Conservation (phyloP, 495 filamentous ascomycete species). For the Usnea hakonensis region DNA sequence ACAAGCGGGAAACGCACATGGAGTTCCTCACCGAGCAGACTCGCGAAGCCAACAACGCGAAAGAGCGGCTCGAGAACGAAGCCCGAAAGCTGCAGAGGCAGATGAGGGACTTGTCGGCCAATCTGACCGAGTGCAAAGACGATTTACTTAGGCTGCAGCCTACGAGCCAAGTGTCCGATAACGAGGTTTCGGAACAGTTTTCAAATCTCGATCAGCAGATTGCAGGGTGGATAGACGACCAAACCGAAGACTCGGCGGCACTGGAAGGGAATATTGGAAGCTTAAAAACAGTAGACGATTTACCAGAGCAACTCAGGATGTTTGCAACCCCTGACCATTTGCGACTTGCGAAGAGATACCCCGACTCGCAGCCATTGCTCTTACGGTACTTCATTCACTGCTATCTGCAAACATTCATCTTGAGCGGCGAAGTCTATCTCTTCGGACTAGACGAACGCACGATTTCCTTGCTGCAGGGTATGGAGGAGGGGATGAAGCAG, state of each 20-base stretch:
- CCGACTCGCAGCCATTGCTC: slow-evolving; percentile 19
- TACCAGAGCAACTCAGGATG: slow-evolving; percentile 12
- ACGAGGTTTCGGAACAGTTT: slow-evolving; percentile 20
- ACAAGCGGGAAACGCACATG: slow-evolving; percentile 20
- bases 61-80: slow-evolving; percentile 11
- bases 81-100: slow-evolving; percentile 17
- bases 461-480: slow-evolving; percentile 12
- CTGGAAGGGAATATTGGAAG: slow-evolving; percentile 19
- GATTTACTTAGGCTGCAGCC: slow-evolving; percentile 23
- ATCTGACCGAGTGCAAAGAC: slow-evolving; percentile 22
- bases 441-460: slow-evolving; percentile 21
- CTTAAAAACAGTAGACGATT: slow-evolving; percentile 7
- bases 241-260: slow-evolving; percentile 16
- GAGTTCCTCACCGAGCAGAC: slow-evolving; percentile 20
- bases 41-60: slow-evolving; percentile 22
- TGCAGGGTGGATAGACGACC: slow-evolving; percentile 21
- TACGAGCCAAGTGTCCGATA: slow-evolving; percentile 20
- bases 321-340: slow-evolving; percentile 12
- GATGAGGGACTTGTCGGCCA: slow-evolving; percentile 14
- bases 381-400: slow-evolving; percentile 20
- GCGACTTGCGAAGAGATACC: slow-evolving; percentile 13
- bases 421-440: slow-evolving; percentile 17
- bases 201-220: slow-evolving; percentile 19
- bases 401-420: slow-evolving; percentile 12
- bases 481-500: slow-evolving; percentile 20